These are phyloP conservation scores for Trichothecium sympodiale DNA, from an alignment of 2,329 filamentous ascomycete genomes.

Conservation along the genomic window DNA sequence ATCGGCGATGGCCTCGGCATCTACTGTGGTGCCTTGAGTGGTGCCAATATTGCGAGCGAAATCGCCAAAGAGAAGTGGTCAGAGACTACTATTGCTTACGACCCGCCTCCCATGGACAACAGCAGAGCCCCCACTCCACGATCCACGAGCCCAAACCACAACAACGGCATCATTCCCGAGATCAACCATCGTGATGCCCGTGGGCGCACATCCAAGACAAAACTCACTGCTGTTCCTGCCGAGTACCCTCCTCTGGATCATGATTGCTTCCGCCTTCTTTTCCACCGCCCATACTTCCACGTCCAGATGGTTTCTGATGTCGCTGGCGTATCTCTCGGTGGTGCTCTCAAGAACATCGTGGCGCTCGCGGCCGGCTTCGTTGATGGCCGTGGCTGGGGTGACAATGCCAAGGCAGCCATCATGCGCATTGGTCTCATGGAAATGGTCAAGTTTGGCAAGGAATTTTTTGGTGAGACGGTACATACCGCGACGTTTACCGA, in stretches of 20 bases:
- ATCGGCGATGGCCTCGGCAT: constrained; percentile 87
- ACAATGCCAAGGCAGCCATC: constrained; percentile 97
- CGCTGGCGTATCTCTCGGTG: constrained; percentile 89
- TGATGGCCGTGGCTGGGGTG: constrained; percentile 90
- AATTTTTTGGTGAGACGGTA: constrained; percentile 80
- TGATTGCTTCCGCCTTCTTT: constrained; percentile 69
- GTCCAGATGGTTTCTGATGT: constrained; percentile 90
- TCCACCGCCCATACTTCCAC: constrained; percentile 96
- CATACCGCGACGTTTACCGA: constrained; percentile 87
- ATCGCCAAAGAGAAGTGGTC: constrained; percentile 94
- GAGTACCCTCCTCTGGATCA: constrained; percentile 86
- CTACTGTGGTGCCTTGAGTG: constrained; percentile 91
- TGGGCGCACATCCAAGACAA: constrained; percentile 55
- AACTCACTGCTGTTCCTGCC: constrained; percentile 62
- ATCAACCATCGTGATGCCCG: constrained; percentile 58
- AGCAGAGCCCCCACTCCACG: constrained; percentile 56
- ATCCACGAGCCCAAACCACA: constrained; percentile 34
- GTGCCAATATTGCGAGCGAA: constrained; percentile 92
- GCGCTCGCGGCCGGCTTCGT: constrained; percentile 91
- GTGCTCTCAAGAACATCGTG: constrained; percentile 94
- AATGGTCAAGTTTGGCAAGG: constrained; percentile 91
- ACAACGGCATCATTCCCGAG: constrained; percentile 40
- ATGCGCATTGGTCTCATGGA: constrained; percentile 94
- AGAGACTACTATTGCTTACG: constrained; percentile 93
- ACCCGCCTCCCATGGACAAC: constrained; percentile 74